A percentile compares a stretch with the other conserved stretches of the same genome.
Evolutionary conservation across 2,329 filamentous ascomycete genomes (phyloP).

Genomic region (Colletotrichum godetiae): DNA sequence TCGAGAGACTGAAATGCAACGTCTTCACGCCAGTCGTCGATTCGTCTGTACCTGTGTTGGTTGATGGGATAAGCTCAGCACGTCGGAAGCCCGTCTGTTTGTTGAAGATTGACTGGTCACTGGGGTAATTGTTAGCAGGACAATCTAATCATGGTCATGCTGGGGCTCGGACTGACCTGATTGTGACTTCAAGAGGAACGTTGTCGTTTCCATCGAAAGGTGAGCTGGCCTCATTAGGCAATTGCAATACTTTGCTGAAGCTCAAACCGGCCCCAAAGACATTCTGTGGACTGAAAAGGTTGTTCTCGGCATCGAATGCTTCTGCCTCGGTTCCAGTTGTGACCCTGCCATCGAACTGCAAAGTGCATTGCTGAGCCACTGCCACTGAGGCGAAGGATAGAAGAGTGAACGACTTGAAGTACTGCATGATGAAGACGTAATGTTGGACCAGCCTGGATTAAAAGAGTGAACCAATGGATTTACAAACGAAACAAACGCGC

Average conservation of each 20-base stretch:
- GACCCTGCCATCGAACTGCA: conserved; percentile 60
- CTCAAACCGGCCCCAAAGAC: conserved; percentile 64
- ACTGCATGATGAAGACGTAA: conserved; percentile 21
- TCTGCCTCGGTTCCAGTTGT: conserved; percentile 49
- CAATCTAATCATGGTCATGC: too few species aligned
- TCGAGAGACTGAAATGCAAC: conserved; percentile 69
- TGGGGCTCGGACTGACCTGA: conserved; percentile 41
- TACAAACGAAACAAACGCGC: not conserved
- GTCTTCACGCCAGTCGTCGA: conserved; percentile 68
- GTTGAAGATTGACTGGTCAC: conserved; percentile 70
- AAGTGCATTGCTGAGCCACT: conserved; percentile 40
- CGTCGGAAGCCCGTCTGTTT: conserved; percentile 70
- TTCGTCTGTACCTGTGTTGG: conserved; percentile 61
- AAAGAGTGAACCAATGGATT: conserved; percentile 15
- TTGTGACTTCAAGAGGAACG: conserved; percentile 63
- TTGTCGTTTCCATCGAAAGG: conserved; percentile 57
- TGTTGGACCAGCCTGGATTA: conserved; percentile 23
- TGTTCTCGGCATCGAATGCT: conserved; percentile 55
- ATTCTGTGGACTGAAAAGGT: conserved; percentile 61
- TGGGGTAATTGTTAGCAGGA: conserved; percentile 31
- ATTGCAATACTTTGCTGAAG: conserved; percentile 62
- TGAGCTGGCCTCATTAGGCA: conserved; percentile 50
- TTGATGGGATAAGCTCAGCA: conserved; percentile 64
- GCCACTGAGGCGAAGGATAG: conserved; percentile 16
- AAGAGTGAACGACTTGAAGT: conserved; percentile 16